Conservation (phyloP, 2,329 filamentous ascomycete species). For the Diaporthe destruens region DNA sequence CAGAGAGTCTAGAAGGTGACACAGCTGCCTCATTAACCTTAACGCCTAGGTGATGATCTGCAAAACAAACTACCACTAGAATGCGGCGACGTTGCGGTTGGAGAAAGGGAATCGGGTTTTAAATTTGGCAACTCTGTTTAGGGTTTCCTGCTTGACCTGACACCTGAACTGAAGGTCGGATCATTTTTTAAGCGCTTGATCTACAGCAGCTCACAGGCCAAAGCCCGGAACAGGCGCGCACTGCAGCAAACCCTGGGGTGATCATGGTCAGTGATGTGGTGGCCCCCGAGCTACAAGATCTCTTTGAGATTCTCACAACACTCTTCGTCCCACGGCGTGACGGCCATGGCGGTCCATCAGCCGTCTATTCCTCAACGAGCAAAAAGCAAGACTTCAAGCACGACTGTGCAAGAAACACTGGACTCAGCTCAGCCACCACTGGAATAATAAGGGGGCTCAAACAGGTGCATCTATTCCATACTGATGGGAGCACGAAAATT, state of each 20-base stretch:
- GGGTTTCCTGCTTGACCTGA: constrained; percentile 6
- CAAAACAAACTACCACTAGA: constrained; percentile 35
- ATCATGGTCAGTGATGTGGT: constrained; percentile 23
- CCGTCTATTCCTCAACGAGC: constrained; percentile 4
- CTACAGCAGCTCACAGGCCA: background rate
- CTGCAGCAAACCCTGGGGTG: constrained; percentile 31
- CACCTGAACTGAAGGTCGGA: constrained; percentile 3
- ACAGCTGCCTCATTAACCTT: constrained; percentile 31
- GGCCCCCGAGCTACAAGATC: constrained; percentile 5
- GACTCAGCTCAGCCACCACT: constrained; percentile 7
- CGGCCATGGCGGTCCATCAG: constrained; percentile 29
- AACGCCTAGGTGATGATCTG: constrained; percentile 29
- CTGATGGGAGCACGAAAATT: background rate
- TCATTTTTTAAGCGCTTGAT: constrained; percentile 15
- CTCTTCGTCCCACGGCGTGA: constrained; percentile 20
- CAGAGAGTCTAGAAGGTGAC: constrained; percentile 33
- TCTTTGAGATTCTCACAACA: constrained; percentile 16
- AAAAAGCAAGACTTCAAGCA: background rate
- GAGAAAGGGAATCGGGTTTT: constrained; percentile 23
- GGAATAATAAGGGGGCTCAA: background rate
- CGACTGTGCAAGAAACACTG: background rate
- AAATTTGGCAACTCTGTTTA: constrained; percentile 21
- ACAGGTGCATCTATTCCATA: background rate
- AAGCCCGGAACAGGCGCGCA: background rate
- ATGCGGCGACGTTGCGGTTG: constrained; percentile 28